Evolutionary conservation across 306 rosid species (phyloP).

Genomic region (Ceratonia siliqua): DNA sequence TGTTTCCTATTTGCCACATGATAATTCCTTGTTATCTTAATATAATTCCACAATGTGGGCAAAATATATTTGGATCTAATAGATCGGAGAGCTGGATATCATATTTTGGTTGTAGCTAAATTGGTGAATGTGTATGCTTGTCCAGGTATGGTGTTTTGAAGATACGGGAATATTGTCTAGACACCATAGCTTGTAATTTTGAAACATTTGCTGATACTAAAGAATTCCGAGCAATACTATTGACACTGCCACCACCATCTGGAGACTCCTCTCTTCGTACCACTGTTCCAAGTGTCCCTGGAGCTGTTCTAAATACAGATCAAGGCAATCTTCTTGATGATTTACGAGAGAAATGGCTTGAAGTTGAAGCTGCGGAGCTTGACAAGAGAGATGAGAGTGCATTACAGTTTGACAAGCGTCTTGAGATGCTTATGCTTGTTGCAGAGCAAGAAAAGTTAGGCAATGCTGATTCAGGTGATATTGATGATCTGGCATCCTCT

Average conservation of each 20-base stretch:
- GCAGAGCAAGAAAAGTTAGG: slow-evolving; percentile 77
- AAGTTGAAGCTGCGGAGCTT: slow-evolving; percentile 95
- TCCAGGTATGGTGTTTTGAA: slow-evolving; percentile 82
- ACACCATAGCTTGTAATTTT: slow-evolving; percentile 78
- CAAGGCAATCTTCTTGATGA: slow-evolving; percentile 91
- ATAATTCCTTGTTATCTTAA: slow-evolving; percentile 18
- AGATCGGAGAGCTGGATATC: not conserved
- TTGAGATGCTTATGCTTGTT: slow-evolving; percentile 82
- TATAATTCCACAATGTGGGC: slow-evolving; percentile 10
- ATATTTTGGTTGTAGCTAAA: slow-evolving; percentile 21
- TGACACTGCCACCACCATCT: slow-evolving; percentile 91
- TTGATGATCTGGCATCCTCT: slow-evolving; percentile 27
- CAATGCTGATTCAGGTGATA: slow-evolving; percentile 33
- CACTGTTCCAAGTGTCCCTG: slow-evolving; percentile 88
- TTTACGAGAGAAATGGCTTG: slow-evolving; percentile 96
- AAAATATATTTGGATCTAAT: not conserved
- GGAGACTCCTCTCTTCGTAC: slow-evolving; percentile 94
- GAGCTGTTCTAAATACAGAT: slow-evolving; percentile 66
- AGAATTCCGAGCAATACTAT: slow-evolving; percentile 80
- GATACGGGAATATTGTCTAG: slow-evolving; percentile 89
- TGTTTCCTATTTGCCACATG: not conserved
- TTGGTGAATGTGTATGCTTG: slow-evolving; percentile 28
- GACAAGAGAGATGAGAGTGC: slow-evolving; percentile 96
- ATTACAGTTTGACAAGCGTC: slow-evolving; percentile 81
- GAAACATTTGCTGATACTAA: slow-evolving; percentile 79